Evolutionary conservation across 164 flowering plant genomes (phyloP), one percentile per base, ranked within the genome.

Genomic region (Warburgia ugandensis): DNA sequence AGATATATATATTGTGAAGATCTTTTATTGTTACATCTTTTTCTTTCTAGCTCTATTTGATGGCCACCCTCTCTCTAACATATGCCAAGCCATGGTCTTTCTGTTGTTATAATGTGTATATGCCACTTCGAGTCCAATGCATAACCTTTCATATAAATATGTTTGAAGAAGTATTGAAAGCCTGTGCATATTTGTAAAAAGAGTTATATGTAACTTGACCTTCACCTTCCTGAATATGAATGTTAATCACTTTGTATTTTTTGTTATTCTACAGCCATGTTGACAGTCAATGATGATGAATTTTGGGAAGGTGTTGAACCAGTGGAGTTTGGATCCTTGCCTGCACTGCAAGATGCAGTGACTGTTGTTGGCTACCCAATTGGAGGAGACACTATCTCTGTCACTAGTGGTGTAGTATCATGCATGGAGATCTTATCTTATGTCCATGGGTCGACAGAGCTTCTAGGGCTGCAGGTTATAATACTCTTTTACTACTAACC

Each of bases 301-400:
- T 89, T 94, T 61, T 94, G 99, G 97, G 78, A 84, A 65, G 97
- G 96, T 22, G 86, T 88, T 23, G 70, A 81, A 8, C 92, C 97
- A 0, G 77, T 94, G 42, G 90, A 89, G 50, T 89, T 94, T 68
- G 97, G 99, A 22, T 70, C 75, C 25, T 72, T 94, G 63, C 97
- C 97, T 59, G 80, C 94, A 6, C 84, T 94, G 47, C 99, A 94
- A 64, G 96, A 89, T 77, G 97, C 97, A 36, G 99, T 94, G 16
- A 89, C 97, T 29, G 99, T 94, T 64, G 97, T 94, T 33, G 99
- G 99, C 27, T 94, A 94, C 43, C 99, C 99, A 14, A 89, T 94
- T 60, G 99, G 99, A 25, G 99, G 97, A 33, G 99, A 94, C 64
- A 94, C 99, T 5, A 89, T 94, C 53, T 94, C 99, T 60, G 99